phyloP scores from a whole-genome alignment of 495 filamentous ascomycete species.

The Apodospora peruviana region DNA sequence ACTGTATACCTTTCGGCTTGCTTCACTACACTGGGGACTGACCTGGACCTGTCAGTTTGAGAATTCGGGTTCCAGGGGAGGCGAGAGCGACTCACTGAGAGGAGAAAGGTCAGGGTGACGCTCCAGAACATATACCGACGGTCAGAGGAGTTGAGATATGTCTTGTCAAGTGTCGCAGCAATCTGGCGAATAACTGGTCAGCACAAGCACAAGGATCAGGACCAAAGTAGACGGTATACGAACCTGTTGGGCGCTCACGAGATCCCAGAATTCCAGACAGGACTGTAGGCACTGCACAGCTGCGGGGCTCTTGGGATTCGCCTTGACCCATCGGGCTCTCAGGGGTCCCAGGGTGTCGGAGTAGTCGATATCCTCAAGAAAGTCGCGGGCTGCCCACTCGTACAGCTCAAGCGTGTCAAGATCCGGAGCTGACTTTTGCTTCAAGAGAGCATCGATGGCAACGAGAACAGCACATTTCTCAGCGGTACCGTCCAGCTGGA shows the following conservation, averaged over 20 bases:
- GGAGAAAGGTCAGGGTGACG: conserved; percentile 36
- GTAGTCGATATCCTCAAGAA: conserved; percentile 25
- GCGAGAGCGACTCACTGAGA: conserved; percentile 43
- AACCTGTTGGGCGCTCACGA: conserved; percentile 45
- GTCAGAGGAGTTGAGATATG: conserved; percentile 29
- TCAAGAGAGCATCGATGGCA: conserved; percentile 31
- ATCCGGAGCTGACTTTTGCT: conserved; percentile 32
- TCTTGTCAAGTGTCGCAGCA: conserved; percentile 36
- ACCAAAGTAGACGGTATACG: background rate
- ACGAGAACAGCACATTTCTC: conserved; percentile 28
- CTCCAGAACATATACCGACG: conserved; percentile 38
- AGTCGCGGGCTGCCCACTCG: conserved; percentile 31
- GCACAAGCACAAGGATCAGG: background rate
- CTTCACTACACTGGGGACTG: conserved; percentile 29
- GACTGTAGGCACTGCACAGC: conserved; percentile 33
- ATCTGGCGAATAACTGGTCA: conserved; percentile 23
- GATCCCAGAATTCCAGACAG: conserved; percentile 41
- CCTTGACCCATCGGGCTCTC: conserved; percentile 36
- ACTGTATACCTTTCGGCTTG: conserved; percentile 36
- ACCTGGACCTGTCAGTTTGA: conserved; percentile 24
- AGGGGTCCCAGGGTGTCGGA: conserved; percentile 37
- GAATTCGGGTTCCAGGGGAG: no score
- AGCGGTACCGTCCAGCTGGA: conserved; percentile 33
- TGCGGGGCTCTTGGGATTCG: conserved; percentile 31
- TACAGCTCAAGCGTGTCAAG: conserved; percentile 37